Percentiles rank a stretch among this genome's conserved stretches.
phyloP scores from a whole-genome alignment of 164 flowering plant genomes.

The Protea cynaroides region DNA sequence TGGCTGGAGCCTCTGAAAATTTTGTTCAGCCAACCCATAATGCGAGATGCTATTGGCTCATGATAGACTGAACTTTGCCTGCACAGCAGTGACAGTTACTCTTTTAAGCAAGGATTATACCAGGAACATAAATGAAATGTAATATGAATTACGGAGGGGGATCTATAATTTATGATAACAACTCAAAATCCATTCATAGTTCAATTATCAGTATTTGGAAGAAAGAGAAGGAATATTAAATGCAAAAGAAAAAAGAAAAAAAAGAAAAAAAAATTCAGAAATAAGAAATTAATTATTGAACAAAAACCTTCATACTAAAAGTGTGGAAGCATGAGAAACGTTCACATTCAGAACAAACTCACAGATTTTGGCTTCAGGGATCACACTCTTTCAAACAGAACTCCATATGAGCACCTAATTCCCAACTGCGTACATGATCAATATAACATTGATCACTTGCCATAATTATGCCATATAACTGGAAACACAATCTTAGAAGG shows the following conservation, averaged over 20 bases:
- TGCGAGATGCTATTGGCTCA: conserved; percentile 31
- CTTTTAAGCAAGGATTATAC: background rate
- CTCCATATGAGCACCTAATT: background rate
- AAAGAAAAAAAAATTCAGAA: background rate
- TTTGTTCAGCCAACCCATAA: conserved; percentile 85
- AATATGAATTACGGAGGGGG: too few relatives aligned
- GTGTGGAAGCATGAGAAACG: too few relatives aligned
- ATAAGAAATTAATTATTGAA: background rate
- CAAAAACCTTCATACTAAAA: background rate
- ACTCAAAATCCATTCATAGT: too few relatives aligned
- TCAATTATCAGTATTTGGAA: too few relatives aligned
- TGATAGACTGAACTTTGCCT: conserved; percentile 22
- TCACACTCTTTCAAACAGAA: background rate
- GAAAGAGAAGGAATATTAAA: background rate
- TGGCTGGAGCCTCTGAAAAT: conserved; percentile 63
- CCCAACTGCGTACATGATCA: background rate
- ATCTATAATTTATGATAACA: too few relatives aligned
- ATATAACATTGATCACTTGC: background rate
- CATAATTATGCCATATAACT: background rate
- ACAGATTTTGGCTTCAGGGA: too few relatives aligned
- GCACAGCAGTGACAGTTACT: conserved; percentile 10
- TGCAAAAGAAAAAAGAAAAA: background rate
- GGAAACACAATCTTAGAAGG: background rate
- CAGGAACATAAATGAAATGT: background rate
- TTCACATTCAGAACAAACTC: too few relatives aligned